Conservation (phyloP, 768 basidiomycete genomes). For the Lactarius psammicola region DNA sequence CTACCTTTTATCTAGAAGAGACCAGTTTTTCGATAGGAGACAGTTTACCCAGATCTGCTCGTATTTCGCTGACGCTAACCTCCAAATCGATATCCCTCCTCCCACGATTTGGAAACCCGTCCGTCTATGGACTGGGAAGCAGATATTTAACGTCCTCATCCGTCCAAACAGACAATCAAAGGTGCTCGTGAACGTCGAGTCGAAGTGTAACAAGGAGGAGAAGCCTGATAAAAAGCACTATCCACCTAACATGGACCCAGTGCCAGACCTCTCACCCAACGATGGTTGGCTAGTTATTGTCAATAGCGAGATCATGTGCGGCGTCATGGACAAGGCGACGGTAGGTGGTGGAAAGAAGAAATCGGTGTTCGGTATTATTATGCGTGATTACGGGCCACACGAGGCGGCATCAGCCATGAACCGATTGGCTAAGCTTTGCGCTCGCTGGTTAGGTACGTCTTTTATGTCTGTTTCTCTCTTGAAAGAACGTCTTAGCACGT, state of each 20-base stretch:
- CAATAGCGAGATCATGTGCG: slow-evolving; percentile 99
- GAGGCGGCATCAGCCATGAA: slow-evolving; percentile 97
- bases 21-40: slow-evolving; percentile 88
- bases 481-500: slow-evolving; percentile 22
- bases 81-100: slow-evolving; percentile 94
- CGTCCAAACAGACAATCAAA: slow-evolving; percentile 82
- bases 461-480: slow-evolving; percentile 13
- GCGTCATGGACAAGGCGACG: slow-evolving; percentile 97
- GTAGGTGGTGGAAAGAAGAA: slow-evolving; percentile 99
- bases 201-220: slow-evolving; percentile 88
- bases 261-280: slow-evolving; percentile 88
- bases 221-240: slow-evolving; percentile 65
- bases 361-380: slow-evolving; percentile 96
- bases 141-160: slow-evolving; percentile 97
- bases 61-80: slow-evolving; percentile 86
- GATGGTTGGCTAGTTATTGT: slow-evolving; percentile 97
- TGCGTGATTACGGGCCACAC: slow-evolving; percentile 93
- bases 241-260: slow-evolving; percentile 57
- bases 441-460: slow-evolving; percentile 80
- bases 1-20: slow-evolving; percentile 89
- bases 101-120: slow-evolving; percentile 93
- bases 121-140: slow-evolving; percentile 96
- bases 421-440: slow-evolving; percentile 90
- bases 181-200: slow-evolving; percentile 92
- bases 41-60: slow-evolving; percentile 97